Percentiles rank a stretch among this genome's conserved stretches.
Evolutionary conservation across 257 asterid species (phyloP).

Genomic region (Solanum microdontum): DNA sequence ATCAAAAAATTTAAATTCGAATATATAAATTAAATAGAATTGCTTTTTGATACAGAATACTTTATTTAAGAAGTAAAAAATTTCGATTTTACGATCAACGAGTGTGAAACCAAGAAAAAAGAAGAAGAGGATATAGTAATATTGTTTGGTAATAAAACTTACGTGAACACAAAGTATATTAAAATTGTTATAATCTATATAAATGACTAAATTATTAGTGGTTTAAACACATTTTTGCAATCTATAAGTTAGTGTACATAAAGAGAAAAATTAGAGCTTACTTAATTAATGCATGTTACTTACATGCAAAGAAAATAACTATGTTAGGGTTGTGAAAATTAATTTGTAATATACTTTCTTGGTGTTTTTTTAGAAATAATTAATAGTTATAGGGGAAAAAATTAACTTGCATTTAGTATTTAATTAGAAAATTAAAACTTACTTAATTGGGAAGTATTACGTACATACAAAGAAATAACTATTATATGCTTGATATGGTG

Average conservation of each 20-base stretch:
- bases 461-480: neutral
- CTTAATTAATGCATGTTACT: neutral
- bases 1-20: neutral
- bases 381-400: neutral
- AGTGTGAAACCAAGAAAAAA: neutral
- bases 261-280: neutral
- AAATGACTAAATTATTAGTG: neutral
- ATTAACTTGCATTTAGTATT: neutral
- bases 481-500: neutral
- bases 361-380: neutral
- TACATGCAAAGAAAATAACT: neutral
- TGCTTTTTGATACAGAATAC: neutral
- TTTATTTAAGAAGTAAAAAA: neutral
- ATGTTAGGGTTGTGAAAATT: neutral
- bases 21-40: neutral
- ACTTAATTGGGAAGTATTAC: neutral
- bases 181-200: neutral
- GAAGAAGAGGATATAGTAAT: neutral
- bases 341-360: neutral
- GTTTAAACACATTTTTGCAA: neutral
- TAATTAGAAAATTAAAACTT: neutral
- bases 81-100: neutral
- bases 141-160: neutral
- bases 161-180: neutral
- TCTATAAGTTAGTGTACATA: neutral